Base-by-base conservation (phyloP, 73 alveolate genomes). In the Symbiodinium natans region DNA sequence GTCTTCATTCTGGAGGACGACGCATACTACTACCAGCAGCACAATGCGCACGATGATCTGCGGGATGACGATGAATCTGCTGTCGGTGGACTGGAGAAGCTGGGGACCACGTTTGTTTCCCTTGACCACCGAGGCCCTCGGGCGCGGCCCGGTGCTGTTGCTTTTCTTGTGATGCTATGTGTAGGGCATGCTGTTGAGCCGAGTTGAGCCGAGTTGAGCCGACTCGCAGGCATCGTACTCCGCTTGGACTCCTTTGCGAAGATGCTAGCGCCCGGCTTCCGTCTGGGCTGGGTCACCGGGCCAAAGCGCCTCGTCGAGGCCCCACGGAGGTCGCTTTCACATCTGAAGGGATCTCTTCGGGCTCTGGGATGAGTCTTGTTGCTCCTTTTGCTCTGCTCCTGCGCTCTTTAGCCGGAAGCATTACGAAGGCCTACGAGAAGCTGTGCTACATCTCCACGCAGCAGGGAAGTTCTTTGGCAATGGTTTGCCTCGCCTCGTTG, bases 1-100 rank as follows among this genome's bases (percentile, higher is more conserved):
- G 88, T 90, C 34, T 36, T 68, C 54, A 90, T 90, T 21, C 48
- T 90, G 56, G 97, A 90, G 43, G 97, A 90, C 29, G 97, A 90
- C 48, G 97, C 97, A 73, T 90, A 90, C 29, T 90, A 36, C 97
- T 90, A 90, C 77, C 88, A 71, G 97, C 97, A 90, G 88, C 97
- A 90, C 97, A 90, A 90, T 85, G 77, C 97, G 27, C 83, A 90
- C 41, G 97, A 90, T 42, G 88, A 40, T 25, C 42, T 59, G 68
- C 89, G 80, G 13, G 97, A 90, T n/a, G 88, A 90, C 29, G 97
- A 90, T 31, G 88, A 38, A 31, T 33, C 56, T 23, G 97, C 89
- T 0, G 97, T 90, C 54, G 97, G 89, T 3, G 97, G 88, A 1
- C 97, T 90, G 82, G 82, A 90, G 75, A 63, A 63, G 29, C 97